Evolutionary conservation across 73 alveolate species (phyloP), one percentile per base, ranked within the genome.

Genomic region (Loxodes magnus): DNA sequence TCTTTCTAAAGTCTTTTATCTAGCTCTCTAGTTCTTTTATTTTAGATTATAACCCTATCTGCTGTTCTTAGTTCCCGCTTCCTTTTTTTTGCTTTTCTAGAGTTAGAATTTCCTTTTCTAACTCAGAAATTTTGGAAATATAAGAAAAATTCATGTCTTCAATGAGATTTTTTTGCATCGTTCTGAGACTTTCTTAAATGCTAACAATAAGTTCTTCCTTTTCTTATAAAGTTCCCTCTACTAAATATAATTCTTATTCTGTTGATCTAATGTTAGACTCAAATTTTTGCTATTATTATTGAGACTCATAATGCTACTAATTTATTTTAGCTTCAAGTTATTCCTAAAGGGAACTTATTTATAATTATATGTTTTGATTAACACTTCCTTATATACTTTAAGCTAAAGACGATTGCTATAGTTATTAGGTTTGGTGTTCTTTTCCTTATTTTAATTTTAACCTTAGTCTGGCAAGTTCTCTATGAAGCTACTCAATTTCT

Each of bases 11-110:
- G 1, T 60, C 79, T 17, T 63, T 74, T 5, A 79, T 64, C 56
- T 56, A 55, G 3, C 43, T 65, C 36, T 79, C 78, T 42, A 79
- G 27, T 4, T 72, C 88, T 37, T 39, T 50, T n/a, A 74, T 67
- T 51, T 73, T 79, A 56, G 53, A 35, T 66, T 67, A 74, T 44
- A 64, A 74, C 6, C 27, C 14, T 20, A 79, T 46, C 25, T 48
- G 10, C 6, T 53, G 35, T 37, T 79, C 74, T 34, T 57, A 50
- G 34, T 63, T 17, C 3, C 31, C 71, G 6, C 65, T 41, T 25
- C 62, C 49, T 30, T 37, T 25, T 26, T 27, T 56, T 10, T 33
- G 10, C 52, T 59, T 58, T 44, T 74, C 93, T 19, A 69, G 44
- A 21, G 27, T 30, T 36, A 50, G 55, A 49, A 71, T 67, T 50